Evolutionary conservation across 2,329 filamentous ascomycete genomes (phyloP).

Genomic region (Verticillium klebahnii): DNA sequence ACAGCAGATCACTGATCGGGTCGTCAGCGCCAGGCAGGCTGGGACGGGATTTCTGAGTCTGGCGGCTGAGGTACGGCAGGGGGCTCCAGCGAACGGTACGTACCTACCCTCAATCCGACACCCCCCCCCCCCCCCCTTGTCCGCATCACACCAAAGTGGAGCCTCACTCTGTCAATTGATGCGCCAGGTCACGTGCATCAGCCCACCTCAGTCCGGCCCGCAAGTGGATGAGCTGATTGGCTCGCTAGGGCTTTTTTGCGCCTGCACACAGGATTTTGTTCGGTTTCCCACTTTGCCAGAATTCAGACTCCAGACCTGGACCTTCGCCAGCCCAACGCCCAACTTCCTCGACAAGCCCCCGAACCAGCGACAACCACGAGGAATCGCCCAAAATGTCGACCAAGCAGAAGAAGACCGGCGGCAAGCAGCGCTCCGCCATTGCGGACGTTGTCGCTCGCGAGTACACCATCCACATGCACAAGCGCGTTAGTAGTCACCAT

Average conservation of each 20-base stretch:
- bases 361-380: slow-evolving; percentile 13
- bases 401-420: slow-evolving; percentile 66
- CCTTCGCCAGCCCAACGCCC: slow-evolving; percentile 1
- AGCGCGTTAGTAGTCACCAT: slow-evolving; percentile 49
- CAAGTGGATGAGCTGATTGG: slow-evolving; percentile 1
- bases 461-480: slow-evolving; percentile 99
- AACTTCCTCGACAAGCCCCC: slow-evolving; percentile 12
- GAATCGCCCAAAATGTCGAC: slow-evolving; percentile 53
- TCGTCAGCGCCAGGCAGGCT: neutral
- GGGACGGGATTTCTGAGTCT: neutral
- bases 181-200: slow-evolving; percentile 2
- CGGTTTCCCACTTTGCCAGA: slow-evolving; percentile 3
- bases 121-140: too few relatives aligned
- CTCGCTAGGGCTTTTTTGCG: slow-evolving; percentile 11
- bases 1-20: neutral
- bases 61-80: neutral
- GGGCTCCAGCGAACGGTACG: neutral
- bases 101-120: neutral
- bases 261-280: slow-evolving; percentile 11
- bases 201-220: neutral
- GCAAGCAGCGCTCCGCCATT: slow-evolving; percentile 82
- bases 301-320: slow-evolving; percentile 3
- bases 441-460: slow-evolving; percentile 98
- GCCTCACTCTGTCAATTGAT: neutral
- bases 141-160: neutral